phyloP scores from a whole-genome alignment of 345 rosid genomes.

The Odontarrhena argentea region DNA sequence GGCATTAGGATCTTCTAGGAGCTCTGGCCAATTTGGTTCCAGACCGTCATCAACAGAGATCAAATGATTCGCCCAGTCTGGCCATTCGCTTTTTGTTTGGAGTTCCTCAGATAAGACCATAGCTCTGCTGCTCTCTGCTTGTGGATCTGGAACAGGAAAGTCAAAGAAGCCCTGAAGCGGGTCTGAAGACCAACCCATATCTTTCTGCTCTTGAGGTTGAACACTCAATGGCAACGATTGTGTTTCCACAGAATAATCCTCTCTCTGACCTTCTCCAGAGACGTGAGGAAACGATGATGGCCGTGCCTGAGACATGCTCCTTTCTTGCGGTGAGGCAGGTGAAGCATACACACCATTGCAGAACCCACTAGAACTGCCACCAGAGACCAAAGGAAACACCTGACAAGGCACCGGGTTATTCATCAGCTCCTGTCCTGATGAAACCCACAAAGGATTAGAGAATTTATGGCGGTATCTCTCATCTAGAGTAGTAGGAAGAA shows the following conservation, averaged over 20 bases:
- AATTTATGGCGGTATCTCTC: conserved; percentile 44
- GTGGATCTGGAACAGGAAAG: conserved; percentile 52
- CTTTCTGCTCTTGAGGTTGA: conserved; percentile 50
- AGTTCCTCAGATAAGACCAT: conserved; percentile 47
- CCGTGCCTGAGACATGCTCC: conserved; percentile 50
- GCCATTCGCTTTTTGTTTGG: conserved; percentile 54
- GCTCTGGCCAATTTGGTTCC: conserved; percentile 69
- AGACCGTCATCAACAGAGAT: conserved; percentile 62
- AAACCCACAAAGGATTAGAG: conserved; percentile 47
- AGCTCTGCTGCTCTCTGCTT: conserved; percentile 48
- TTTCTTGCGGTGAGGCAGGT: conserved; percentile 44
- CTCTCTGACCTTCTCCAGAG: conserved; percentile 35
- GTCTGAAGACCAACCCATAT: conserved; percentile 55
- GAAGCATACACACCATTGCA: conserved; percentile 43
- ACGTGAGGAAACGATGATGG: conserved; percentile 47
- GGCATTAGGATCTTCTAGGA: conserved; percentile 54
- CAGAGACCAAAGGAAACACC: conserved; percentile 45
- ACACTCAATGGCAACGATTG: conserved; percentile 40
- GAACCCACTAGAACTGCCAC: conserved; percentile 40
- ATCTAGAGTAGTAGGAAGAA: conserved; percentile 40
- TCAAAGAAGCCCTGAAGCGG: conserved; percentile 55
- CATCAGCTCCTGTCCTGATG: conserved; percentile 52
- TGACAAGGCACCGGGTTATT: conserved; percentile 45
- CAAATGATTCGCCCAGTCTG: conserved; percentile 68
- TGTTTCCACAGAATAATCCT: conserved; percentile 43